These are phyloP conservation scores for Calonectria henricotiae DNA, from an alignment of 2,329 filamentous ascomycete species.

Conservation along the genomic window DNA sequence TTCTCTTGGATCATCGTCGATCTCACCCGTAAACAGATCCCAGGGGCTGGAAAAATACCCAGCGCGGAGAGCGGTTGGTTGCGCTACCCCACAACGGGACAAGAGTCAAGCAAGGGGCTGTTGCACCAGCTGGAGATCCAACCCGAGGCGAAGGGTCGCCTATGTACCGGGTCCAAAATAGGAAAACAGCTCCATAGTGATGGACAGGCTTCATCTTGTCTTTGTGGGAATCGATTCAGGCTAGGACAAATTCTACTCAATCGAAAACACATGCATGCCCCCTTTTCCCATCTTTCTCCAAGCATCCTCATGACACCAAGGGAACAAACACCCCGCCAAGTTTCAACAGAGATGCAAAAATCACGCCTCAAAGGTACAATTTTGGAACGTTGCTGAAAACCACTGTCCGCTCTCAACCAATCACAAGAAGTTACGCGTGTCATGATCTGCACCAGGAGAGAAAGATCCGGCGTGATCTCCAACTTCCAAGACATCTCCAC, in stretches of 20 bases:
- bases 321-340: too few species aligned
- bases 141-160: background rate
- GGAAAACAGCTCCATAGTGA: background rate
- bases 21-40: background rate
- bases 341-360: too few species aligned
- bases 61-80: conserved; percentile 15
- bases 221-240: too few species aligned
- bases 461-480: conserved; percentile 19
- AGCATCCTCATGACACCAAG: too few species aligned
- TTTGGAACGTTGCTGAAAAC: background rate
- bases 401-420: too few species aligned
- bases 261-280: background rate
- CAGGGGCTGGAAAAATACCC: background rate
- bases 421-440: conserved; percentile 17
- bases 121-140: background rate
- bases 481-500: conserved; percentile 13
- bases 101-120: conserved; percentile 1
- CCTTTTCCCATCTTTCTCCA: too few species aligned
- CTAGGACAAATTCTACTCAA: background rate
- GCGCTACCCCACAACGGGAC: conserved; percentile 2
- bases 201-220: too few species aligned
- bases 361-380: conserved; percentile 6
- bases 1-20: conserved; percentile 7
- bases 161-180: background rate
- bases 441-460: conserved; percentile 21